These are phyloP conservation scores for Dissoconium aciculare DNA, from an alignment of 2,329 filamentous ascomycete species.

Conservation along the genomic window DNA sequence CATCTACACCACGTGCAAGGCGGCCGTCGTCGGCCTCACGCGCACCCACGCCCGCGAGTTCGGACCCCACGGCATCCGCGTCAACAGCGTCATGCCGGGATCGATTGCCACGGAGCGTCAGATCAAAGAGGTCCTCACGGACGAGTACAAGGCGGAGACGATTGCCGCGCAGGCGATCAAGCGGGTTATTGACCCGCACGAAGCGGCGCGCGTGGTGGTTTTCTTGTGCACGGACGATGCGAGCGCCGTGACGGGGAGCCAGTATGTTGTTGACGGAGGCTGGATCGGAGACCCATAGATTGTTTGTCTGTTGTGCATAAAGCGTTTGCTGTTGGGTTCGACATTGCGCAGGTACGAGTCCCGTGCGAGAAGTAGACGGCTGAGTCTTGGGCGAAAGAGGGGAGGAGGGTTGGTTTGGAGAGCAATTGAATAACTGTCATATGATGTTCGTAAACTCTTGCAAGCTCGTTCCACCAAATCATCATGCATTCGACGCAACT, in stretches of 20 bases:
- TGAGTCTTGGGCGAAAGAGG: too few species aligned
- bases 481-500: too few species aligned
- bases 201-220: conserved; percentile 19
- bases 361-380: too few species aligned
- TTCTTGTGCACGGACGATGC: conserved; percentile 21
- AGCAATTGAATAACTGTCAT: too few species aligned
- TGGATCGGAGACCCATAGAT: conserved; percentile 17
- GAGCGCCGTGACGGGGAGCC: conserved; percentile 19
- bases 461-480: too few species aligned
- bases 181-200: conserved; percentile 17
- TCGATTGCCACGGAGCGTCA: conserved; percentile 21
- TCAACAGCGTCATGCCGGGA: conserved; percentile 21
- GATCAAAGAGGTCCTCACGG: conserved; percentile 20
- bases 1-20: conserved; percentile 18
- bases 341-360: too few species aligned
- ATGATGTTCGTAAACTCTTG: too few species aligned
- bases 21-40: conserved; percentile 18
- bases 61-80: conserved; percentile 15
- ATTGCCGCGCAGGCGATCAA: conserved; percentile 20
- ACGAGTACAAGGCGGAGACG: conserved; percentile 17
- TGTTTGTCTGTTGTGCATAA: too few species aligned
- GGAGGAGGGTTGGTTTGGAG: too few species aligned
- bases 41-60: conserved; percentile 19
- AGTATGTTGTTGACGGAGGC: conserved; percentile 21
- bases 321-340: too few species aligned